Evolutionary conservation across 257 asterid species (phyloP), one percentile per base, ranked within the genome.

Genomic region (Plantago ovata): DNA sequence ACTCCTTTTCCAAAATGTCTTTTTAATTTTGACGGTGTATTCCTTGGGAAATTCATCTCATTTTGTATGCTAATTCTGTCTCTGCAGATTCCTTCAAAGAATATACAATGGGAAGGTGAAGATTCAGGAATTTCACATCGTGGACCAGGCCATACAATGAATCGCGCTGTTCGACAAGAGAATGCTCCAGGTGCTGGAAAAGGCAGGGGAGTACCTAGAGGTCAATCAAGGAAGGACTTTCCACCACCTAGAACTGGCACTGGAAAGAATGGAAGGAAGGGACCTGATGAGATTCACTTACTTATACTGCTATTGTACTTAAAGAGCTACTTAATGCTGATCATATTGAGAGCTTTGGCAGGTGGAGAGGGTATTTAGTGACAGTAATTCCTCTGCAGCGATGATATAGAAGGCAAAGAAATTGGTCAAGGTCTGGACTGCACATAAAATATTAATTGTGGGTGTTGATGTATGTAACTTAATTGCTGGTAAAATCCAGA

Each of bases 291-390:
- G 62, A 77, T 85, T 48, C 75, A 75, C 60, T 61, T 85, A 70
- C 89, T 83, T 69, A 83, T 65, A 85, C 95, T 19, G 85, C 80
- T 58, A 70, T 84, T 54, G 76, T 85, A 52, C 74, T 85, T 21
- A 78, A 76, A 56, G 86, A 82, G 62, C 39, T 52, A 18, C 19
- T 54, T 13, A 58, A 23, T 40, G 40, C 65, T 28, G 49, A 58
- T 45, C 28, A 42, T 62, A 42, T 22, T 19, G 47, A 20, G 13
- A 46, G 63, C 39, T 32, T 51, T 68, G 69, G 66, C 65, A 85
- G 95, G 86, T 85, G 67, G 91, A 85, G 86, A 79, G 73, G 79
- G 80, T 82, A 43, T 78, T 75, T 41, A 55, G 79, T 71, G 71
- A 72, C 39, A 67, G 56, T 66, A 74, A 81, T 63, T 83, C 84